A percentile compares a stretch with the other conserved stretches of the same genome.
Conservation (phyloP, 2,329 filamentous ascomycete genomes). For the Huntiella abstrusa region DNA sequence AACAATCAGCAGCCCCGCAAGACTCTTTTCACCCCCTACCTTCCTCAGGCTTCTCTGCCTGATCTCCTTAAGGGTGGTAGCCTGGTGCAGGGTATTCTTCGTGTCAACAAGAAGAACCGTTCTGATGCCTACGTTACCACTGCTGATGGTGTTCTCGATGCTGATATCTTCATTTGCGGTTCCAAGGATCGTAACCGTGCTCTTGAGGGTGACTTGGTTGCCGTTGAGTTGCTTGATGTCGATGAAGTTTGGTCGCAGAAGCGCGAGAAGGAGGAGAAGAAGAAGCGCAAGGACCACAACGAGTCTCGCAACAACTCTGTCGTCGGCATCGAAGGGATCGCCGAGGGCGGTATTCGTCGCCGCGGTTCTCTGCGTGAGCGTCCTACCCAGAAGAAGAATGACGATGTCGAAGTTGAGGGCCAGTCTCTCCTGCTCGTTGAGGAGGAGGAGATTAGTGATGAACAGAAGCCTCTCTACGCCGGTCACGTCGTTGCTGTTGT, state of each 20-base stretch:
- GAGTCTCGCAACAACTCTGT: conserved; percentile 67
- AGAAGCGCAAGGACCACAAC: conserved; percentile 97
- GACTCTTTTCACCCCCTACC: conserved; percentile 93
- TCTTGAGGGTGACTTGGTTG: conserved; percentile 86
- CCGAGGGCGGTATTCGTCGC: conserved; percentile 72
- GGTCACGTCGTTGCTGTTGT: conserved; percentile 95
- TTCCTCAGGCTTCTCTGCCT: conserved; percentile 84
- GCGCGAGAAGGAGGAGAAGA: conserved; percentile 98
- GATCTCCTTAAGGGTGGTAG: conserved; percentile 81
- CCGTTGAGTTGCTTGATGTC: conserved; percentile 87
- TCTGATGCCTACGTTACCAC: conserved; percentile 97
- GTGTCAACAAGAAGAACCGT: conserved; percentile 99
- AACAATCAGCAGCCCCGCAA: conserved; percentile 83
- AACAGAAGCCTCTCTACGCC: conserved; percentile 92
- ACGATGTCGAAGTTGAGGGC: conserved; percentile 95
- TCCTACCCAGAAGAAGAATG: conserved; percentile 98
- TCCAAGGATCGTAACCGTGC: conserved; percentile 98
- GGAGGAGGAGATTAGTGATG: conserved; percentile 96
- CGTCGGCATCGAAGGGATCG: conserved; percentile 47
- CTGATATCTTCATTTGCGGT: conserved; percentile 98
- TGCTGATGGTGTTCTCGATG: conserved; percentile 68
- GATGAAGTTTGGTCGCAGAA: conserved; percentile 98
- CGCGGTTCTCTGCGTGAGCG: conserved; percentile 91
- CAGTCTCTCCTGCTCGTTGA: conserved; percentile 93
- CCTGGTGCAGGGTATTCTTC: conserved; percentile 86